A percentile compares a stretch with the other conserved stretches of the same genome.
Evolutionary conservation across 2,329 filamentous ascomycete genomes (phyloP).

Genomic region (Aspergillus aculeatus): DNA sequence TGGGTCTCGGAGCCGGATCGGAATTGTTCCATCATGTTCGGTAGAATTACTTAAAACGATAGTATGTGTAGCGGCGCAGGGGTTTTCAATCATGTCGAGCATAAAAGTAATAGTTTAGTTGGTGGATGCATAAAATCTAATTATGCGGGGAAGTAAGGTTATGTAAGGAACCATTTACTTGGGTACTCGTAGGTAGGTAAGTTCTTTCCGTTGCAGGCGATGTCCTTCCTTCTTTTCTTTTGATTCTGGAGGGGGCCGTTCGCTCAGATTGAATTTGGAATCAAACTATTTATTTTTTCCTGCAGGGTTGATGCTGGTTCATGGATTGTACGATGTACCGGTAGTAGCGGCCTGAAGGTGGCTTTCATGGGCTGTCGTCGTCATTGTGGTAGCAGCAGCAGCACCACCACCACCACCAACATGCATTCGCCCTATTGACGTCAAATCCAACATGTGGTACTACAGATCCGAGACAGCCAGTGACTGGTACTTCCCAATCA

Average conservation of each 20-base stretch:
- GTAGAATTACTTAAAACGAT: background rate
- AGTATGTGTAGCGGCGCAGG: background rate
- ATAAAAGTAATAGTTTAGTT: background rate
- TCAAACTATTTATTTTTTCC: background rate
- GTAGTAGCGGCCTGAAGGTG: background rate
- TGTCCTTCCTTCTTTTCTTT: background rate
- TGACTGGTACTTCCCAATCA: background rate
- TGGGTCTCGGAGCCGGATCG: background rate
- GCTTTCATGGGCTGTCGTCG: background rate
- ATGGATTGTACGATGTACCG: background rate
- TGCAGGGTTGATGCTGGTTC: background rate
- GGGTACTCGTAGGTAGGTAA: background rate
- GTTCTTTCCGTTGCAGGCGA: background rate
- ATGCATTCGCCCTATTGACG: no score
- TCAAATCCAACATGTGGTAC: background rate
- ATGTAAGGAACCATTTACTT: conserved; percentile 8
- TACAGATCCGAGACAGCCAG: background rate
- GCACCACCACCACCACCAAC: no score
- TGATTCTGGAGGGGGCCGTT: background rate
- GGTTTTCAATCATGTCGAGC: background rate
- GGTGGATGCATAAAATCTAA: background rate
- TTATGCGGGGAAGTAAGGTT: conserved; percentile 4
- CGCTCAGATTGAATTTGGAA: background rate
- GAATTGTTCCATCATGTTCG: background rate
- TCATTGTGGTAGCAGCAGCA: background rate